Base-by-base conservation (phyloP, 257 asterid genomes). In the Paulownia fortunei region DNA sequence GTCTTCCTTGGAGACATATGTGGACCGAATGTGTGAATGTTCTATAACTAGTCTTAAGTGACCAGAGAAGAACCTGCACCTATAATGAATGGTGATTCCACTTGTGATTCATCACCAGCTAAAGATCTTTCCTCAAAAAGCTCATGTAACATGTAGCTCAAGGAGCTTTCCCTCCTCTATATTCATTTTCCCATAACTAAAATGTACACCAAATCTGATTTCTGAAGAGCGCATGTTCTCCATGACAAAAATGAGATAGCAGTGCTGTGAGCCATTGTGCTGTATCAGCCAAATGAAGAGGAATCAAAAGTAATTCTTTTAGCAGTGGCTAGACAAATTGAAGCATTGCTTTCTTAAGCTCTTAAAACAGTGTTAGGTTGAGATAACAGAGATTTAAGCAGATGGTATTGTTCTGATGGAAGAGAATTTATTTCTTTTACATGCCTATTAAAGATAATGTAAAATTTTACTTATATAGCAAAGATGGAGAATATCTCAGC, bases 301-400 rank as follows among this genome's bases (percentile, higher is more conserved):
- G 24, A 54, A 21, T n/a, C 26, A 26, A 30, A 24, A 39, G 23
- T 30, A 5, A 3, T 13, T 49, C 26, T 66, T 52, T 49, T 65
- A 3, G 30, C 15, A 49, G 15, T 47, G 72, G 72, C 65, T 69
- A 60, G 56, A 78, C 51, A 46, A 65, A 77, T 13, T 36, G 72
- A 60, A 41, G 18, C 49, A 47, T 23, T 72, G 55, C 47, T 72
- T n/a, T 72, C 77, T 19, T 72, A 49, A 36, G 66, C 59, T 78
- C 67, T 78, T 54, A 23, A 70, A 61, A 62, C 61, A 23, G 32
- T 49, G 51, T 52, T 9, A 24, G 18, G 66, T 47, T 5, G 41
- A 63, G 69, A 19, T 56, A 16, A 18, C 51, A 18, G 34, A 23
- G 18, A 19, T 13, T 15, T 67, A 26, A 58, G 64, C 63, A 32